Conservation (phyloP, 805 yeast species). For the Maudiozyma saulgeensis region DNA sequence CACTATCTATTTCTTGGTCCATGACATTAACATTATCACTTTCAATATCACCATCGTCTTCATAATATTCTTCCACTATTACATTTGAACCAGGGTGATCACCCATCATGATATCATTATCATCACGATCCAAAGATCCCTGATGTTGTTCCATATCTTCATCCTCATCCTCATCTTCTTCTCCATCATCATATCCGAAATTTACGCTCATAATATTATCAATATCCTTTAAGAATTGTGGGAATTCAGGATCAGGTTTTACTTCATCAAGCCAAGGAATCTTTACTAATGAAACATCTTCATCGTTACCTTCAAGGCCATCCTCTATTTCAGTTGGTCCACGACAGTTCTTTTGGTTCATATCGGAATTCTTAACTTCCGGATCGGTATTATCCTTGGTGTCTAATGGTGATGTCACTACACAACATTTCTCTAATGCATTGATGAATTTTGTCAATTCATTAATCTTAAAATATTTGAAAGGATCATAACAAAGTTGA, state of each 20-base stretch:
- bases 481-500: conserved; percentile 39
- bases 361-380: not conserved
- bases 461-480: conserved; percentile 29
- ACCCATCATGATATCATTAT: conserved; percentile 1
- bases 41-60: not conserved
- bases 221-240: conserved; percentile 21
- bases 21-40: not conserved
- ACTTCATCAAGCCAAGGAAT: conserved; percentile 23
- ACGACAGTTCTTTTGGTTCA: not conserved
- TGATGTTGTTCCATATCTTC: not conserved
- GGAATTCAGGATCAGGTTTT: conserved; percentile 12
- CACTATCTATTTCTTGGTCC: conserved; percentile 12
- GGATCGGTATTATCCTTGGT: not conserved
- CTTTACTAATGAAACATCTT: conserved; percentile 22
- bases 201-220: conserved; percentile 25
- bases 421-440: conserved; percentile 31
- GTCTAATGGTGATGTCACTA: conserved; percentile 14
- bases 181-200: conserved; percentile 26
- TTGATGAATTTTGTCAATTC: conserved; percentile 36
- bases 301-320: conserved; percentile 4
- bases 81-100: not conserved
- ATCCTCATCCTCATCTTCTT: conserved; percentile 20
- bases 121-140: not conserved
- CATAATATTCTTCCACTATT: conserved; percentile 8
- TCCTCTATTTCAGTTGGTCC: not conserved